Evolutionary conservation across 805 yeast genomes (phyloP).

Genomic region (Komagataella phaffii): DNA sequence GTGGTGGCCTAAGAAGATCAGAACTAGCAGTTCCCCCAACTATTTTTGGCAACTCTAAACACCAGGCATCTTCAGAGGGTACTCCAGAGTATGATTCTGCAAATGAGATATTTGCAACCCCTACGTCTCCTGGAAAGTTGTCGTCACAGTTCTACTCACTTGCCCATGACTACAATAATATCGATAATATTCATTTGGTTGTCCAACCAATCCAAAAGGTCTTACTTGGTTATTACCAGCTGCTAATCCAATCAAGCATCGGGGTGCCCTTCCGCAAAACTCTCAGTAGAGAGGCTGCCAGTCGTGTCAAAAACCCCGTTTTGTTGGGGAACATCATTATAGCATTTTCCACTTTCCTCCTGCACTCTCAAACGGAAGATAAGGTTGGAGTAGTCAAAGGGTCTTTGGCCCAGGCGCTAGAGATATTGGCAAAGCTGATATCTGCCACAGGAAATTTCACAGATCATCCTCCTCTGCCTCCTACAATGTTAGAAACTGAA

Average conservation of each 20-base stretch:
- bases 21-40: neutral
- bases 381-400: slow-evolving; percentile 38
- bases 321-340: slow-evolving; percentile 51
- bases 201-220: slow-evolving; percentile 1
- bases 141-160: neutral
- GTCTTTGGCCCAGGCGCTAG: slow-evolving; percentile 44
- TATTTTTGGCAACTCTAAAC: slow-evolving; percentile 1
- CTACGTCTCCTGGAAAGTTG: neutral
- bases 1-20: neutral
- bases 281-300: slow-evolving; percentile 40
- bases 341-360: slow-evolving; percentile 40
- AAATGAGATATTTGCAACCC: neutral
- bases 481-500: slow-evolving; percentile 4
- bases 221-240: slow-evolving; percentile 1
- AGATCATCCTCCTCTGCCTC: slow-evolving; percentile 19
- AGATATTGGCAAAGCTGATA: slow-evolving; percentile 46
- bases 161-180: neutral
- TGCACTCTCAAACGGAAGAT: slow-evolving; percentile 54
- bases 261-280: slow-evolving; percentile 26
- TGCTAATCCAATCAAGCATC: slow-evolving; percentile 16
- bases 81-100: neutral
- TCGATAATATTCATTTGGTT: neutral
- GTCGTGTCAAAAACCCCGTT: slow-evolving; percentile 45
- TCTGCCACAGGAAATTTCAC: slow-evolving; percentile 35
- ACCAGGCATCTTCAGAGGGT: neutral